phyloP scores from a whole-genome alignment of 2,329 filamentous ascomycete species.

The Aspergillus hiratsukae region DNA sequence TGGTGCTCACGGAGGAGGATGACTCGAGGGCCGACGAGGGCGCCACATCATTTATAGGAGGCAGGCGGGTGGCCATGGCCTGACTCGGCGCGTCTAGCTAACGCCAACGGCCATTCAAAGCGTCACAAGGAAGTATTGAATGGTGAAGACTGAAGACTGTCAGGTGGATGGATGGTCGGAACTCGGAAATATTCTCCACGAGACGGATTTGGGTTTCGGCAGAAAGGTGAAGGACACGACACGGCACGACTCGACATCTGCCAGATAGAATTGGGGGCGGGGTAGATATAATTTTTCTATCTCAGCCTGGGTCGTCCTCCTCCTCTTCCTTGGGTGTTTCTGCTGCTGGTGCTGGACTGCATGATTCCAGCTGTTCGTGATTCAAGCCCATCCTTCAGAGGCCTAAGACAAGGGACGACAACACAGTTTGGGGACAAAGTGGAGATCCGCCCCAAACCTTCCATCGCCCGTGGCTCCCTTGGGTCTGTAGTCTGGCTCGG shows the following conservation, averaged over 20 bases:
- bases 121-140: neutral
- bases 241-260: neutral
- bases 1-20: slow-evolving; percentile 5
- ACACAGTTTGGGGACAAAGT: slow-evolving; percentile 3
- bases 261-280: neutral
- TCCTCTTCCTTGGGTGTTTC: neutral
- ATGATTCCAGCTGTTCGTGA: neutral
- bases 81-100: slow-evolving; percentile 22
- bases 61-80: slow-evolving; percentile 32
- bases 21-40: slow-evolving; percentile 20
- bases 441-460: slow-evolving; percentile 8
- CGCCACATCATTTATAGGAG: slow-evolving; percentile 24
- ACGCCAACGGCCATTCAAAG: slow-evolving; percentile 26
- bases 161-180: slow-evolving; percentile 1
- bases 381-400: neutral
- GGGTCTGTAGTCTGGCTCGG: no score
- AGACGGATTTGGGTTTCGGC: neutral
- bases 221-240: neutral
- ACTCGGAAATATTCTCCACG: neutral
- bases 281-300: neutral
- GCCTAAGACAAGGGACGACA: slow-evolving; percentile 1
- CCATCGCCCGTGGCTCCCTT: neutral
- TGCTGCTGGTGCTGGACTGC: neutral
- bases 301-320: neutral
- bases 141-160: neutral